Percentiles rank a stretch among this genome's conserved stretches.
Conservation (phyloP, 768 basidiomycete genomes). For the Amanita thiersii region DNA sequence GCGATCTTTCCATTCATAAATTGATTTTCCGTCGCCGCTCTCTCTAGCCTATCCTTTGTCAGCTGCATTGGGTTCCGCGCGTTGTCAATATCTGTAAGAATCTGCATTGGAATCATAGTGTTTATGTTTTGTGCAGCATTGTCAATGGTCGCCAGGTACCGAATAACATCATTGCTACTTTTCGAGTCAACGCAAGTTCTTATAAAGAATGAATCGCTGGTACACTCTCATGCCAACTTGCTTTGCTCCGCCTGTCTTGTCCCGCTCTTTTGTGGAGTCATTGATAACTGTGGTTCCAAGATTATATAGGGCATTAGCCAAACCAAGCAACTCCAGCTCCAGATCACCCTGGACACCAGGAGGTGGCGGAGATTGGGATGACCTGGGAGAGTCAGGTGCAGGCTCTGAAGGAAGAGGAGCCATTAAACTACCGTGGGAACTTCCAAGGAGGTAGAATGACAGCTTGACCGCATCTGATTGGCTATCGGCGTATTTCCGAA, state of each 20-base stretch:
- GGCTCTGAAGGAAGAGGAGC: constrained; percentile 4
- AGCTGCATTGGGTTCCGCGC: constrained; percentile 75
- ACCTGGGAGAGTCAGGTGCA: constrained; percentile 62
- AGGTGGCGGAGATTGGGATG: constrained; percentile 69
- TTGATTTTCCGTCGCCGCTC: constrained; percentile 83
- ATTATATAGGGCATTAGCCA: constrained; percentile 74
- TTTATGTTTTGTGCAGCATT: constrained; percentile 53
- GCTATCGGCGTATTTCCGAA: constrained; percentile 10
- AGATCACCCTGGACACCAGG: constrained; percentile 63
- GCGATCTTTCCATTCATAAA: constrained; percentile 87
- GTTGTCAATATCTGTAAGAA: constrained; percentile 73
- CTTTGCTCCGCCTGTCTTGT: constrained; percentile 62
- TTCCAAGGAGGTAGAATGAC: constrained; percentile 3
- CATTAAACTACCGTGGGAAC: constrained; percentile 10
- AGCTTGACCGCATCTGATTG: constrained; percentile 10
- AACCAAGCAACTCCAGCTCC: constrained; percentile 67
- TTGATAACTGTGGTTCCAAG: constrained; percentile 78
- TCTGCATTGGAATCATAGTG: constrained; percentile 69
- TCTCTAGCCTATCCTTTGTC: constrained; percentile 72
- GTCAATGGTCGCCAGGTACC: constrained; percentile 59
- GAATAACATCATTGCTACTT: constrained; percentile 65
- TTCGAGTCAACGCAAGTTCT: neutral
- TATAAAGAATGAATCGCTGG: constrained; percentile 14
- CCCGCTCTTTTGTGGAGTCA: constrained; percentile 74
- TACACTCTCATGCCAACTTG: constrained; percentile 75